These are phyloP conservation scores for Iberis amara DNA, from an alignment of 441 rosid genomes.

Conservation along the genomic window DNA sequence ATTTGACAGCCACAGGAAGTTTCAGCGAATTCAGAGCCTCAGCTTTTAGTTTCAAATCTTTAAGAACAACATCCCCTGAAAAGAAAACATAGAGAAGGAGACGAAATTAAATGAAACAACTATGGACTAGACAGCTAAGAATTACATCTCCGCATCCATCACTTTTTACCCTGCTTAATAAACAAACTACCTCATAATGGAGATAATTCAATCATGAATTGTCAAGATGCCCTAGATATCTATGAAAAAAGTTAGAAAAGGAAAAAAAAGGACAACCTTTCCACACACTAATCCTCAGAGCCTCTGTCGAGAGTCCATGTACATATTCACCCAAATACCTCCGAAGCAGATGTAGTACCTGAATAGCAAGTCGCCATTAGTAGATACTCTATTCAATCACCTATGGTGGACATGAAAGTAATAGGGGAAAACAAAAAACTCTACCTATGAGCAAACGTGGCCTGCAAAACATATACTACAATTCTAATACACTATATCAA, in stretches of 20 bases:
- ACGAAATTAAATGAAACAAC: no score
- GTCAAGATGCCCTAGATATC: neutral
- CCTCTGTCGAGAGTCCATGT: conserved; percentile 87
- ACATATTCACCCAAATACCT: conserved; percentile 96
- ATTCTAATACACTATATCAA: neutral
- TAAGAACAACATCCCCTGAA: conserved; percentile 92
- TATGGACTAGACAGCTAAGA: neutral
- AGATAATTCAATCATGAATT: conserved; percentile 14
- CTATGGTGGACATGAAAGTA: neutral
- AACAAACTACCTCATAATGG: conserved; percentile 1
- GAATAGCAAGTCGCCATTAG: conserved; percentile 1
- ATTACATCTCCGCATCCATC: conserved; percentile 8
- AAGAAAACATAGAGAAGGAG: conserved; percentile 17
- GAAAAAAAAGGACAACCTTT: conserved; percentile 47
- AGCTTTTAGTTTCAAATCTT: conserved; percentile 84
- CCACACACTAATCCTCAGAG: conserved; percentile 96
- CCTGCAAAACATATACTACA: conserved; percentile 3
- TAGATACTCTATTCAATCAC: no score
- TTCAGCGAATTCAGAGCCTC: conserved; percentile 87
- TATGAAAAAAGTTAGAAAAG: no score
- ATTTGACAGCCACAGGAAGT: conserved; percentile 89
- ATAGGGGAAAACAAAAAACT: neutral
- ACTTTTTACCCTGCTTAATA: conserved; percentile 17
- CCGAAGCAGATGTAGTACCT: conserved; percentile 96
- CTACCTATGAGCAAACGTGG: conserved; percentile 13